These are phyloP conservation scores for Fagopyrum homotropicum DNA, from an alignment of 148 eudicot genomes.

Conservation along the genomic window DNA sequence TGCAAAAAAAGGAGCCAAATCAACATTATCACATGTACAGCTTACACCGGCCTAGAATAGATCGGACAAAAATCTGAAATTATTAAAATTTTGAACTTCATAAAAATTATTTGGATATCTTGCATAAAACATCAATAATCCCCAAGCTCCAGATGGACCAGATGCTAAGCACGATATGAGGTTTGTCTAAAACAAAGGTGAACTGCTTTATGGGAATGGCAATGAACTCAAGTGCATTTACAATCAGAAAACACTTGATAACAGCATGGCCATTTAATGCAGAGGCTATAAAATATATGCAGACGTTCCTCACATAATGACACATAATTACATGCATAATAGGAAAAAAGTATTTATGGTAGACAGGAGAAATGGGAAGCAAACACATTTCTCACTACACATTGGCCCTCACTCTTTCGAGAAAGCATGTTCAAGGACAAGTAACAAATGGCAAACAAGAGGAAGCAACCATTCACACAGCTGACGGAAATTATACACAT, in stretches of 20 bases:
- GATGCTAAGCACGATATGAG: not conserved
- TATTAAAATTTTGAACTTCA: not conserved
- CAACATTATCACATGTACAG: not conserved
- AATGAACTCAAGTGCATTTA: not conserved
- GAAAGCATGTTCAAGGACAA: not conserved
- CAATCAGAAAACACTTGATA: not conserved
- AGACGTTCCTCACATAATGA: not conserved
- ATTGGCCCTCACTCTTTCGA: not conserved
- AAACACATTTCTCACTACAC: not conserved
- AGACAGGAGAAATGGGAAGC: no score
- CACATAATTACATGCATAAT: not conserved
- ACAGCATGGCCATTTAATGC: not conserved
- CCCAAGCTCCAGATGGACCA: not conserved
- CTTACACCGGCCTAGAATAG: not conserved
- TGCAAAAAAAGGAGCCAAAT: constrained; percentile 31
- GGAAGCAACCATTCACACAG: not conserved
- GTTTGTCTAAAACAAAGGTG: not conserved
- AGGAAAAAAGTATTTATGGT: not conserved
- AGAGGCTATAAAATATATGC: not conserved
- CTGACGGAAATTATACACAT: not conserved
- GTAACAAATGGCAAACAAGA: not conserved
- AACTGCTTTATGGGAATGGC: not conserved
- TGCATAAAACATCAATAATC: not conserved
- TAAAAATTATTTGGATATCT: not conserved
- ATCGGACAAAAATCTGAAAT: not conserved